Percentiles rank a stretch among this genome's conserved stretches.
These are phyloP conservation scores for Rubia peregrina DNA, from an alignment of 305 asterid genomes.

Conservation along the genomic window DNA sequence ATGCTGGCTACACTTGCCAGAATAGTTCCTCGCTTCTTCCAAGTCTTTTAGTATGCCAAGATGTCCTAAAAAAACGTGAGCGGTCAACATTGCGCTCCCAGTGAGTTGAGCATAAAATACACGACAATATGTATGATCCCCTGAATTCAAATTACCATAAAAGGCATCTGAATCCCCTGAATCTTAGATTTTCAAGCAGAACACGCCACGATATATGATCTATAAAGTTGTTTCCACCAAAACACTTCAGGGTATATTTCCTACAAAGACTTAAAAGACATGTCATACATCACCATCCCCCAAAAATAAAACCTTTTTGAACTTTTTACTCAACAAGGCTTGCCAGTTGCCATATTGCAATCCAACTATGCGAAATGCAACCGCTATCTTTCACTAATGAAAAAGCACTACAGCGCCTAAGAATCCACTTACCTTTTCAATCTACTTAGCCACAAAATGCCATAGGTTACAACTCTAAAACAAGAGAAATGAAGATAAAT, in stretches of 20 bases:
- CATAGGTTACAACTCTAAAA: background rate
- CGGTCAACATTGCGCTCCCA: conserved; percentile 95
- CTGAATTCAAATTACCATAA: no score
- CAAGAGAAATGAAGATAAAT: background rate
- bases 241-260: background rate
- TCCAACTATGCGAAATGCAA: background rate
- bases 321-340: background rate
- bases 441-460: background rate
- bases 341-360: background rate
- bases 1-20: conserved; percentile 98
- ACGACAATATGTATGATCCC: no score
- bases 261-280: background rate
- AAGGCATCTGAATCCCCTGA: conserved; percentile 26
- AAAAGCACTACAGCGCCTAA: background rate
- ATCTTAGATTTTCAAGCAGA: no score
- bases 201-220: no score
- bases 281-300: background rate
- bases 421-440: no score
- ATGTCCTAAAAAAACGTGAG: conserved; percentile 59
- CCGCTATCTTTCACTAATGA: background rate
- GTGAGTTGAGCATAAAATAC: conserved; percentile 52
- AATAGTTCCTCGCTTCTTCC: conserved; percentile 83
- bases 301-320: background rate
- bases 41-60: conserved; percentile 79
- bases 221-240: background rate